Evolutionary conservation across 129 eudicot genomes (phyloP).

Genomic region (Heracleum sosnowskyi): DNA sequence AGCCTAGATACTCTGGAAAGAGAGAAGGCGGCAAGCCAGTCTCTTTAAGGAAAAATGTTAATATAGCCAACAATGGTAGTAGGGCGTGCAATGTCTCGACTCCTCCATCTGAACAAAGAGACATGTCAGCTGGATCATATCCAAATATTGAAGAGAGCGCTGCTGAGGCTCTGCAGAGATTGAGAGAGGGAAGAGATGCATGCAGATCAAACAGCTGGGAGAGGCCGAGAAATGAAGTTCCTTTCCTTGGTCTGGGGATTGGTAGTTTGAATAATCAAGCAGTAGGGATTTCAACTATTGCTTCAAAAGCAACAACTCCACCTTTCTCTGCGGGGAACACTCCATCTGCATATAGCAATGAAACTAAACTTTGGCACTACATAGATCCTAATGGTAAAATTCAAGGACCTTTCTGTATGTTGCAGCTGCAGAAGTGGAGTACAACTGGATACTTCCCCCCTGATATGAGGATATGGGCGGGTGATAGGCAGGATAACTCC

Average conservation of each 20-base stretch:
- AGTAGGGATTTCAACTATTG: conserved; percentile 27
- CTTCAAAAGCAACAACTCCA: conserved; percentile 36
- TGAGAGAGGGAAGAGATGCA: conserved; percentile 27
- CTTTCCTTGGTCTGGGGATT: conserved; percentile 17
- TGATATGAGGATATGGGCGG: conserved; percentile 80
- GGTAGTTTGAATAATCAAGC: conserved; percentile 29
- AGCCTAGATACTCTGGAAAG: conserved; percentile 37
- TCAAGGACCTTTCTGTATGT: conserved; percentile 88
- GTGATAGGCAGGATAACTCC: conserved; percentile 53
- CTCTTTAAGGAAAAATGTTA: conserved; percentile 33
- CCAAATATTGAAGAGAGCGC: conserved; percentile 39
- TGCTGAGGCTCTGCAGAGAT: conserved; percentile 20
- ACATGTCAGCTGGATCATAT: conserved; percentile 13
- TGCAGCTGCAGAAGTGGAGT: conserved; percentile 82
- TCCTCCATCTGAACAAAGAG: conserved; percentile 23
- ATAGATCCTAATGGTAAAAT: conserved; percentile 78
- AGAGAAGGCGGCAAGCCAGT: conserved; percentile 28
- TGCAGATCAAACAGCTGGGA: conserved; percentile 23
- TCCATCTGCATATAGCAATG: conserved; percentile 32
- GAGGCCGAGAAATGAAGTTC: conserved; percentile 17
- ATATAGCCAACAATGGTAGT: conserved; percentile 13
- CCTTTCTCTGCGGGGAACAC: conserved; percentile 23
- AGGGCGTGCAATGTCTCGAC: conserved; percentile 5
- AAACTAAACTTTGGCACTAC: conserved; percentile 77
- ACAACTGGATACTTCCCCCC: conserved; percentile 68